Conservation (phyloP, 1,139 yeast species). For the Kurtzmaniella quercitrusa region DNA sequence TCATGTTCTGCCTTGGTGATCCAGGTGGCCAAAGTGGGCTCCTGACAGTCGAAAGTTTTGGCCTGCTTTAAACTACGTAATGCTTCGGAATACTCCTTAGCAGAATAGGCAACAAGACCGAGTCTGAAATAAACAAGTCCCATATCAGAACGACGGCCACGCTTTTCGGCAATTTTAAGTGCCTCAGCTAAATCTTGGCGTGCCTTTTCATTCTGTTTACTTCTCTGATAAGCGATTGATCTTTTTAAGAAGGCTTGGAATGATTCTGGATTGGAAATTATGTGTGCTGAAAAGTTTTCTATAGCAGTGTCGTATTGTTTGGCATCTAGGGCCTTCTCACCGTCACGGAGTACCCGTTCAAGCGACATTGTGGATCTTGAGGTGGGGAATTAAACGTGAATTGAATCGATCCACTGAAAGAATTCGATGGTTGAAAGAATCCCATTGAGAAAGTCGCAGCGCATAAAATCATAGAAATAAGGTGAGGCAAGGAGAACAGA, state of each 20-base stretch:
- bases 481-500: no score
- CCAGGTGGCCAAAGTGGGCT: conserved; percentile 50
- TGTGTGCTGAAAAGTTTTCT: conserved; percentile 12
- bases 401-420: no score
- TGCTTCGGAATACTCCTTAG: conserved; percentile 47
- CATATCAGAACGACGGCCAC: conserved; percentile 50
- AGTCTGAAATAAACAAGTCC: conserved; percentile 59
- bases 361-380: conserved; percentile 29
- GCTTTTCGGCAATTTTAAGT: conserved; percentile 44
- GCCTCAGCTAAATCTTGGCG: conserved; percentile 53
- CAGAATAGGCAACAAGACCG: conserved; percentile 46
- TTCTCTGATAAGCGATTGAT: conserved; percentile 54
- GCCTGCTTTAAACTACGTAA: conserved; percentile 48
- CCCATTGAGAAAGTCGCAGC: no score
- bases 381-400: background rate
- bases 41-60: conserved; percentile 40
- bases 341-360: conserved; percentile 32
- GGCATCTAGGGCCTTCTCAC: conserved; percentile 25
- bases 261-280: conserved; percentile 42
- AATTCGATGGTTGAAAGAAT: no score
- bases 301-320: conserved; percentile 39
- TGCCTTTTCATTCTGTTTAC: conserved; percentile 47
- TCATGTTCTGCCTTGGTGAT: conserved; percentile 31
- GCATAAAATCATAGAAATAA: no score
- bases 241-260: conserved; percentile 50